Evolutionary conservation across 768 basidiomycete species (phyloP).

Genomic region (Serendipita vermifera): DNA sequence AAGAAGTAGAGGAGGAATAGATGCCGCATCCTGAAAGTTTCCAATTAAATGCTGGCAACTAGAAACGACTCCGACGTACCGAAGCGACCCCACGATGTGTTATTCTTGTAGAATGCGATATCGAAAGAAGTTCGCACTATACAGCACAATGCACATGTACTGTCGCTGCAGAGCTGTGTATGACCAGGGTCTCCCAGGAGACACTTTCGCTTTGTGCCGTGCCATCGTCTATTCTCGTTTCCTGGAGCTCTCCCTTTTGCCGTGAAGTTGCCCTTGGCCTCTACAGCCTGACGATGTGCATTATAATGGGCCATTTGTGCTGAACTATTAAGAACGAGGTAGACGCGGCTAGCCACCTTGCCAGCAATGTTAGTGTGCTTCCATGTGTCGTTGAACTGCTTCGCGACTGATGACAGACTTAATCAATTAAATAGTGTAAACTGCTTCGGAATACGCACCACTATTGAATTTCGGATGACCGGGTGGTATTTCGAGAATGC

Average conservation of each 20-base stretch:
- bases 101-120: slow-evolving; percentile 31
- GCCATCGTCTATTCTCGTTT: slow-evolving; percentile 2
- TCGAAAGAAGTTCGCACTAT: slow-evolving; percentile 56
- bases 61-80: slow-evolving; percentile 6
- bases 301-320: not conserved
- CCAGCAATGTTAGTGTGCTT: not conserved
- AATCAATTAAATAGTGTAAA: not conserved
- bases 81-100: slow-evolving; percentile 60
- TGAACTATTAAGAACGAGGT: not conserved
- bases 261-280: not conserved
- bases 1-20: slow-evolving; percentile 65
- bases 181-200: slow-evolving; percentile 15
- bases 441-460: not conserved
- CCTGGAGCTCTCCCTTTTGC: not conserved
- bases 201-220: not conserved
- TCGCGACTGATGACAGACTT: not conserved
- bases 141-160: slow-evolving; percentile 47
- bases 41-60: not conserved
- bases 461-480: slow-evolving; percentile 1
- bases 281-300: not conserved
- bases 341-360: not conserved
- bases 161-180: slow-evolving; percentile 37
- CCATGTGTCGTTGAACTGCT: not conserved
- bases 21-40: no score
- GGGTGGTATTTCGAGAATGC: not conserved